Evolutionary conservation across 768 basidiomycete genomes (phyloP), one percentile per base, ranked within the genome.

Genomic region (Lentinula sp.): DNA sequence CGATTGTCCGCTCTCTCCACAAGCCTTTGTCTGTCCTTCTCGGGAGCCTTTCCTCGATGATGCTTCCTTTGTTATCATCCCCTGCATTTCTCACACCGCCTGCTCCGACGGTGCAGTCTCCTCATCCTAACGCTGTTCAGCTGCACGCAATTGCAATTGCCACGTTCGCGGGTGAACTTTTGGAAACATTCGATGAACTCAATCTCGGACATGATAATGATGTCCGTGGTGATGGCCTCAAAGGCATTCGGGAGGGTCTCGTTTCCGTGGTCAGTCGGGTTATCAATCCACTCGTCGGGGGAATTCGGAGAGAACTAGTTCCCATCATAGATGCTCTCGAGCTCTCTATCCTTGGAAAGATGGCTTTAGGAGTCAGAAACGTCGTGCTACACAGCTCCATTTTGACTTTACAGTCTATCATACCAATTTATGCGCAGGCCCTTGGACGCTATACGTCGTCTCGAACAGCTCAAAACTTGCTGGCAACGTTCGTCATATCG

Each of bases 1-100:
- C 90, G 32, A 83, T 90, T 59, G 68, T 91, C 43, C 85, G 91
- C 57, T 83, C 84, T 37, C 79, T 93, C 33, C 90, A 90, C 60
- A 84, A 87, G 57, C 91, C 90, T 7, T 74, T 93, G 6, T 90
- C 90, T 6, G 89, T 92, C 28, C 70, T 93, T 43, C 75, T 89
- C 65, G 85, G 77, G 64, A 88, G 88, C 68, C 70, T 93, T 39
- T 90, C 88, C 13, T 79, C 84, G 28, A 79, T 85, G 64, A 78
- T 93, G 37, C 73, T 86, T 1, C 89, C 87, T 6, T 72, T 90
- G 18, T 66, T 92, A 13, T 83, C 88, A 4, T 85, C 90, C 4
- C 77, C 85, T 10, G 73, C 81, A 6, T 89, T 92, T 70, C 77
- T 80, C 18, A 74, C 74, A 1, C 76, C 82, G 6, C 73, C 80